A percentile compares a stretch with the other conserved stretches of the same genome.
These are phyloP conservation scores for Panicum miliaceum DNA, from an alignment of 176 grass and related monocot species.

Conservation along the genomic window DNA sequence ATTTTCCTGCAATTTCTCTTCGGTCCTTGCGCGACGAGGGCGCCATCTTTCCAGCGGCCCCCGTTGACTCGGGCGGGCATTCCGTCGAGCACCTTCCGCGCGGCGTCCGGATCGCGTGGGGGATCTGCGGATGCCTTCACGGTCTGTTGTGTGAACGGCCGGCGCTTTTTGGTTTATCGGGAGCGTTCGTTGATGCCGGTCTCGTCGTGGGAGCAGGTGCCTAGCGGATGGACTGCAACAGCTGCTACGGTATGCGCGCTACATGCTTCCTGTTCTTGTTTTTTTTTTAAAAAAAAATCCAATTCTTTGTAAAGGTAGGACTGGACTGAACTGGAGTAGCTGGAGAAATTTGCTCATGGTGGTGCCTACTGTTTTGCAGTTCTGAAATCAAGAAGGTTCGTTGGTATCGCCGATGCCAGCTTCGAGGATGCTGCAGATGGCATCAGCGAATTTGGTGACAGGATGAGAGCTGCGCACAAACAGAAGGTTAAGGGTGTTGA, in stretches of 20 bases:
- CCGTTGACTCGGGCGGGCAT: constrained; percentile 42
- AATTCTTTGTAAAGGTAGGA: not conserved
- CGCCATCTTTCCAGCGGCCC: not conserved
- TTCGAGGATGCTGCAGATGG: constrained; percentile 28
- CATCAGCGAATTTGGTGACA: constrained; percentile 1
- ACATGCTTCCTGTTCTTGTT: not conserved
- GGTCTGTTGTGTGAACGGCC: not conserved
- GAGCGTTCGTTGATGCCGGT: constrained; percentile 3
- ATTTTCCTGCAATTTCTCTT: not conserved
- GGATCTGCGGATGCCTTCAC: not conserved
- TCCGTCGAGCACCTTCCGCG: constrained; percentile 41
- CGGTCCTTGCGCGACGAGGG: not conserved
- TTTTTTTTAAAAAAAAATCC: not conserved
- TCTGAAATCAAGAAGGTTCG: constrained; percentile 48
- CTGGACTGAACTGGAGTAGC: not conserved
- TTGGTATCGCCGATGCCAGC: not conserved
- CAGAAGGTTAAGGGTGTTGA: constrained; percentile 1
- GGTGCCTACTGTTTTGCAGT: constrained; percentile 33
- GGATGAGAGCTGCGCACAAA: not conserved
- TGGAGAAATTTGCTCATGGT: constrained; percentile 1
- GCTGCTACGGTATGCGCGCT: constrained; percentile 36
- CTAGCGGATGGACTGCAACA: constrained; percentile 45
- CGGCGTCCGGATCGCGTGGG: not conserved
- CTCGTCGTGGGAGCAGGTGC: not conserved
- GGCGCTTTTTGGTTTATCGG: not conserved